Conservation (phyloP, 1,139 yeast genomes). For the Candida sojae region DNA sequence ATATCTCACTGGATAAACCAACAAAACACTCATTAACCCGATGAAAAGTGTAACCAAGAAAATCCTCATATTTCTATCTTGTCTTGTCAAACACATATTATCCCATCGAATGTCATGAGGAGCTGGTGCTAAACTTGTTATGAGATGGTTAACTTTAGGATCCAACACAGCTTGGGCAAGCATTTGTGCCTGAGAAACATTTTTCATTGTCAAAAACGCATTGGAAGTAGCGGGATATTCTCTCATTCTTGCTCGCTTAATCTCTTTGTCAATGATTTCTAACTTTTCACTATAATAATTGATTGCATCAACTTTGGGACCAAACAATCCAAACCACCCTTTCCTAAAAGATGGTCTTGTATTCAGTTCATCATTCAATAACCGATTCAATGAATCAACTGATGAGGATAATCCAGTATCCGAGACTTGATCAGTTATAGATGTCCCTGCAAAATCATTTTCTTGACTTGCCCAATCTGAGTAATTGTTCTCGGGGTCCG, state of each 20-base stretch:
- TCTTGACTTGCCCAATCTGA: neutral
- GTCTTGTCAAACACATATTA: slow-evolving; percentile 61
- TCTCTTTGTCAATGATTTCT: slow-evolving; percentile 58
- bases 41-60: slow-evolving; percentile 66
- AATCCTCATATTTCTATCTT: slow-evolving; percentile 56
- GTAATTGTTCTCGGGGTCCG: slow-evolving; percentile 16
- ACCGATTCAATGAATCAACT: slow-evolving; percentile 1
- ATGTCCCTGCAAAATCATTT: neutral
- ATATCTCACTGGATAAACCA: slow-evolving; percentile 73
- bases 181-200: slow-evolving; percentile 87
- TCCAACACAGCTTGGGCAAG: slow-evolving; percentile 86
- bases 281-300: slow-evolving; percentile 59
- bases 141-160: slow-evolving; percentile 71
- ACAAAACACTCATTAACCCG: slow-evolving; percentile 61
- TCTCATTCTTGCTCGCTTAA: slow-evolving; percentile 54
- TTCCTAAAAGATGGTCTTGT: slow-evolving; percentile 52
- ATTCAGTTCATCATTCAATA: slow-evolving; percentile 28
- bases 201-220: slow-evolving; percentile 83
- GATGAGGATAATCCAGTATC: slow-evolving; percentile 10
- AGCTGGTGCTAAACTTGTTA: slow-evolving; percentile 81
- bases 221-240: slow-evolving; percentile 63
- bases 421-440: slow-evolving; percentile 22
- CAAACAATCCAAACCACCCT: slow-evolving; percentile 56
- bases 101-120: slow-evolving; percentile 87
- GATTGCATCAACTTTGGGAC: slow-evolving; percentile 65